Conservation (phyloP, 1,139 yeast genomes). For the Geotrichum fermentans region DNA sequence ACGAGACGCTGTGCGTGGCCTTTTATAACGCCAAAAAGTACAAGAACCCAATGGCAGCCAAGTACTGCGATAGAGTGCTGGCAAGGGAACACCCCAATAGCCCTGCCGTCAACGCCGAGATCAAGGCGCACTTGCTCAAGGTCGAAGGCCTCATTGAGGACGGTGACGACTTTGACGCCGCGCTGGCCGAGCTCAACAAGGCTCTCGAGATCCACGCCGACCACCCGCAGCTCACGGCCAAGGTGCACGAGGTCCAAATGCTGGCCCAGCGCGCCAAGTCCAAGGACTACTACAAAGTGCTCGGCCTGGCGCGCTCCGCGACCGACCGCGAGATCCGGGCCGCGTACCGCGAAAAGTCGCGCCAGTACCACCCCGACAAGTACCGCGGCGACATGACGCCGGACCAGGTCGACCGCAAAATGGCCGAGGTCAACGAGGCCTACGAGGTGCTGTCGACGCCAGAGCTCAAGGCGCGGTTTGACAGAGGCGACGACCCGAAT, state of each 20-base stretch:
- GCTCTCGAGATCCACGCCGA: conserved; percentile 45
- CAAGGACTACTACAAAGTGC: conserved; percentile 75
- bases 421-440: conserved; percentile 92
- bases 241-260: conserved; percentile 51
- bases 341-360: conserved; percentile 74
- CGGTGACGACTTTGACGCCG: conserved; percentile 44
- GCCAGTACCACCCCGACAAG: conserved; percentile 89
- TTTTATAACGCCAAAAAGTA: conserved; percentile 38
- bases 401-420: conserved; percentile 73
- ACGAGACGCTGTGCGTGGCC: conserved; percentile 48
- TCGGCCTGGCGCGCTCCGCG: conserved; percentile 66
- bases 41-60: conserved; percentile 31
- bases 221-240: conserved; percentile 44
- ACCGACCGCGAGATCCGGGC: conserved; percentile 68
- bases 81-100: conserved; percentile 23
- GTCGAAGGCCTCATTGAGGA: conserved; percentile 43
- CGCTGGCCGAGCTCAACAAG: conserved; percentile 40
- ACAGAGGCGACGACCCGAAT: conserved; percentile 57
- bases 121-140: conserved; percentile 36
- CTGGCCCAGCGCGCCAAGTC: conserved; percentile 50
- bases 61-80: conserved; percentile 40
- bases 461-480: conserved; percentile 61
- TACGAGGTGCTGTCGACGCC: conserved; percentile 76
- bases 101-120: conserved; percentile 2
- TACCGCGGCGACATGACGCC: conserved; percentile 61